A percentile compares a stretch with the other conserved stretches of the same genome.
These are phyloP conservation scores for Suhomyces panamericanus DNA, from an alignment of 1,139 yeast species.

Conservation along the genomic window DNA sequence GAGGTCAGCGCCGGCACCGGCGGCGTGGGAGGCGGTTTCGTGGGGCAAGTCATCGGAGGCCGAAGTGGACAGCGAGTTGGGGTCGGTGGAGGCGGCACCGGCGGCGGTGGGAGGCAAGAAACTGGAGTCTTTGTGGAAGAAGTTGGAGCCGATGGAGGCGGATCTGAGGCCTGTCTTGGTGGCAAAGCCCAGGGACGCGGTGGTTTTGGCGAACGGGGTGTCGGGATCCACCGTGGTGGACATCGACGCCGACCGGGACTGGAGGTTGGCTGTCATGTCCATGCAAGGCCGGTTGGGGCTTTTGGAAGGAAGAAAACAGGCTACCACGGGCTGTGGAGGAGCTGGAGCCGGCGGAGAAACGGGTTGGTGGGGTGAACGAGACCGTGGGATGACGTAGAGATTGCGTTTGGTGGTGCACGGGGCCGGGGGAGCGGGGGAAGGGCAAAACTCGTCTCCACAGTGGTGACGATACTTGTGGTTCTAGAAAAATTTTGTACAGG, in stretches of 20 bases:
- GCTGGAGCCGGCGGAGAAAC: not conserved
- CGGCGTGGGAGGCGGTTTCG: slow-evolving; percentile 1
- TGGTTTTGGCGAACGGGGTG: slow-evolving; percentile 7
- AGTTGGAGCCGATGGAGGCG: slow-evolving; percentile 27
- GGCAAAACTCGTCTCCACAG: slow-evolving; percentile 5
- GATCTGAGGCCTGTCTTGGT: slow-evolving; percentile 17
- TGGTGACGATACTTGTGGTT: slow-evolving; percentile 4
- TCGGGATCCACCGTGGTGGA: slow-evolving; percentile 18
- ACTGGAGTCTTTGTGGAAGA: slow-evolving; percentile 25
- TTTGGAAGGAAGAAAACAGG: not conserved
- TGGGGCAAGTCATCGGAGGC: slow-evolving; percentile 4
- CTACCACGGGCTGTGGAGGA: not conserved
- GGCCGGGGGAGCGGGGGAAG: not conserved
- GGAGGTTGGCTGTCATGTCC: slow-evolving; percentile 14
- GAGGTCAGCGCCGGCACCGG: slow-evolving; percentile 19
- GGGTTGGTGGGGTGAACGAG: not conserved
- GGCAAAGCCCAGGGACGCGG: slow-evolving; percentile 5
- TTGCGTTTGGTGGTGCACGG: not conserved
- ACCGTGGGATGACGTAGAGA: no score
- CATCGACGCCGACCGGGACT: slow-evolving; percentile 21
- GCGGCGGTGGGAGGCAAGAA: slow-evolving; percentile 1
- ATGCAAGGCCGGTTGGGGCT: not conserved
- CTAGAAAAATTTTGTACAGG: slow-evolving; percentile 3
- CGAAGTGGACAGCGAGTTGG: slow-evolving; percentile 4
- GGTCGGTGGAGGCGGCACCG: slow-evolving; percentile 1